phyloP scores from a whole-genome alignment of 257 asterid genomes.

The Echites panduratus region DNA sequence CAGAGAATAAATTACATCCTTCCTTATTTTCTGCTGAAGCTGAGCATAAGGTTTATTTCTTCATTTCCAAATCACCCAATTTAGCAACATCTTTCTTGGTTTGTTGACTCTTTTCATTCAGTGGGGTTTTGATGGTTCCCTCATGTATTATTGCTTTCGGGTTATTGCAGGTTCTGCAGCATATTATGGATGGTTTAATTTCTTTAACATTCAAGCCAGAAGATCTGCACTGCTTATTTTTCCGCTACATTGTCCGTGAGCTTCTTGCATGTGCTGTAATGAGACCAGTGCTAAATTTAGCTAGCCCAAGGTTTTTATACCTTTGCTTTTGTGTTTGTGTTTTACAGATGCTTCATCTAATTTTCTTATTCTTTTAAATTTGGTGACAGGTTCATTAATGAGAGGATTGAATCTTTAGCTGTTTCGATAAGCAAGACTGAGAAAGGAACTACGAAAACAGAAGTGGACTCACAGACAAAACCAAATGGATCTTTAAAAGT shows the following conservation, averaged over 20 bases:
- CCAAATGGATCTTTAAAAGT: conserved; percentile 35
- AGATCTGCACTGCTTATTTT: conserved; percentile 81
- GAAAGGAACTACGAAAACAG: conserved; percentile 46
- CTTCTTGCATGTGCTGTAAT: conserved; percentile 91
- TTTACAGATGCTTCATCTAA: conserved; percentile 10
- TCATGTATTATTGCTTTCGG: conserved; percentile 15
- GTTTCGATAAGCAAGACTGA: conserved; percentile 49
- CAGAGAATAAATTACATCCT: conserved; percentile 89
- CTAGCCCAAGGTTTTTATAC: conserved; percentile 66
- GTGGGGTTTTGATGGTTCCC: not conserved
- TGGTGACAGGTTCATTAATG: conserved; percentile 83
- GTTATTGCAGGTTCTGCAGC: conserved; percentile 88
- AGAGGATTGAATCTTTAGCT: conserved; percentile 77
- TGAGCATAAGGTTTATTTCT: conserved; percentile 78
- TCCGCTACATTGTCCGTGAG: conserved; percentile 68
- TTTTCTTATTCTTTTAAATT: conserved; percentile 27
- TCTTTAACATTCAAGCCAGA: conserved; percentile 64
- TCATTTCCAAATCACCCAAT: conserved; percentile 1
- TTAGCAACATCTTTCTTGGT: not conserved
- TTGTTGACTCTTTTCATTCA: not conserved
- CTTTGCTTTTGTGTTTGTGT: conserved; percentile 18
- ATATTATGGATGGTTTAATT: conserved; percentile 81
- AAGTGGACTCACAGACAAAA: conserved; percentile 34
- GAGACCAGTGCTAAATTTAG: conserved; percentile 87
- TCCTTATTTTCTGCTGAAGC: conserved; percentile 90